These are phyloP conservation scores for Solidago caesia DNA, from an alignment of 129 eudicot species.

Conservation along the genomic window DNA sequence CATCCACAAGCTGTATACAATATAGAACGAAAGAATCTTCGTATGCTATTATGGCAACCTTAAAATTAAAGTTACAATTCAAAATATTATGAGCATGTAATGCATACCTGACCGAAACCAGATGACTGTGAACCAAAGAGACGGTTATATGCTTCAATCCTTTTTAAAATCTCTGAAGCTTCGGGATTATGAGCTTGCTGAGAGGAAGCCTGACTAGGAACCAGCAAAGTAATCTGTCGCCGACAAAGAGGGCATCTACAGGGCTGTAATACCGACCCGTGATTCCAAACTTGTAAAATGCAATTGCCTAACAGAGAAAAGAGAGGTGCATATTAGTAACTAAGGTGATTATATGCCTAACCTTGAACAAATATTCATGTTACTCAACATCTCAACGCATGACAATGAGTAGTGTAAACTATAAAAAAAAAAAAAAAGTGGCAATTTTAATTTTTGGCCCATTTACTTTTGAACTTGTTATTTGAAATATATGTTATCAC, in stretches of 20 bases:
- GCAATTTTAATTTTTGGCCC: neutral
- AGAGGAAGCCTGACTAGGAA: conserved; percentile 67
- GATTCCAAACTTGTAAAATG: conserved; percentile 84
- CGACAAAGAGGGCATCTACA: conserved; percentile 94
- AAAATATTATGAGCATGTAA: neutral
- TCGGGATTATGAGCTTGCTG: conserved; percentile 48
- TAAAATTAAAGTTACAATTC: neutral
- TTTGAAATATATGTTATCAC: neutral
- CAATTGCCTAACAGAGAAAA: conserved; percentile 56
- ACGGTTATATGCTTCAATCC: conserved; percentile 76
- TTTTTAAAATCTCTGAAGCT: conserved; percentile 54
- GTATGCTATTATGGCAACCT: neutral
- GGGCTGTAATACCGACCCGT: conserved; percentile 83
- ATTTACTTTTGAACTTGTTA: neutral
- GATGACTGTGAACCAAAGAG: conserved; percentile 57
- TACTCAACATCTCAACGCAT: no score
- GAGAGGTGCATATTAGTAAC: neutral
- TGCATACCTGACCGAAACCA: conserved; percentile 71
- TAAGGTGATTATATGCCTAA: neutral
- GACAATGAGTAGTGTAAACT: neutral
- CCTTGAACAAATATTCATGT: no score
- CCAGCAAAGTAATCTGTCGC: conserved; percentile 76
- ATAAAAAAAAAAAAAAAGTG: neutral
- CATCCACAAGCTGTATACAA: neutral
- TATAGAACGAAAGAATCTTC: neutral